A percentile compares a stretch with the other conserved stretches of the same genome.
phyloP scores from a whole-genome alignment of 1,139 yeast genomes.

The Yamadazyma atmosphaerica region DNA sequence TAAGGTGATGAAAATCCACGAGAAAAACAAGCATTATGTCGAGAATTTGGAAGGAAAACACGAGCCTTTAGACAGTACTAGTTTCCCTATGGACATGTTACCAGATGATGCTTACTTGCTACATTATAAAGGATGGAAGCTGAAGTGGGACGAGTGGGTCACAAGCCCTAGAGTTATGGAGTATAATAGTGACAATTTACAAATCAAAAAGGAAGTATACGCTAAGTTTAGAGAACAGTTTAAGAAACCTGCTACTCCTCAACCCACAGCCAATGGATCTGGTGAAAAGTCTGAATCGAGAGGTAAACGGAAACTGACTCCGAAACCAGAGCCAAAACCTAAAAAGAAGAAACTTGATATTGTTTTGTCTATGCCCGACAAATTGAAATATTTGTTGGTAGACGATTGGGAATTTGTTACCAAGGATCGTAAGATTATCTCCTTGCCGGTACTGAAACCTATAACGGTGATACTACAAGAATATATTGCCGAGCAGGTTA shows the following conservation, averaged over 20 bases:
- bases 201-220: slow-evolving; percentile 67
- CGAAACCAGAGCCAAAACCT: slow-evolving; percentile 10
- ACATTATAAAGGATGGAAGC: slow-evolving; percentile 95
- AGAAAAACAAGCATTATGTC: slow-evolving; percentile 46
- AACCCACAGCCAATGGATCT: slow-evolving; percentile 5
- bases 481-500: slow-evolving; percentile 42
- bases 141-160: slow-evolving; percentile 98
- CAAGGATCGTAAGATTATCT: slow-evolving; percentile 67
- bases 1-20: slow-evolving; percentile 66
- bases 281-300: slow-evolving; percentile 3
- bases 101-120: slow-evolving; percentile 57
- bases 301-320: background rate
- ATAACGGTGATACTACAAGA: slow-evolving; percentile 53
- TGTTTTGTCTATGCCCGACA: slow-evolving; percentile 52
- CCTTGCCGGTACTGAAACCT: slow-evolving; percentile 56
- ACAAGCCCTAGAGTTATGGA: slow-evolving; percentile 65
- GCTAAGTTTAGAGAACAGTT: slow-evolving; percentile 36
- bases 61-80: slow-evolving; percentile 20
- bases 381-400: slow-evolving; percentile 69
- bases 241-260: slow-evolving; percentile 12
- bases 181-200: slow-evolving; percentile 66
- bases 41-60: slow-evolving; percentile 35
- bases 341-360: slow-evolving; percentile 17
- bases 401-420: slow-evolving; percentile 95
- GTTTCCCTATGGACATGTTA: slow-evolving; percentile 46